Base-by-base conservation (phyloP, 805 yeast genomes). In the Crinitomyces ghanaensis region DNA sequence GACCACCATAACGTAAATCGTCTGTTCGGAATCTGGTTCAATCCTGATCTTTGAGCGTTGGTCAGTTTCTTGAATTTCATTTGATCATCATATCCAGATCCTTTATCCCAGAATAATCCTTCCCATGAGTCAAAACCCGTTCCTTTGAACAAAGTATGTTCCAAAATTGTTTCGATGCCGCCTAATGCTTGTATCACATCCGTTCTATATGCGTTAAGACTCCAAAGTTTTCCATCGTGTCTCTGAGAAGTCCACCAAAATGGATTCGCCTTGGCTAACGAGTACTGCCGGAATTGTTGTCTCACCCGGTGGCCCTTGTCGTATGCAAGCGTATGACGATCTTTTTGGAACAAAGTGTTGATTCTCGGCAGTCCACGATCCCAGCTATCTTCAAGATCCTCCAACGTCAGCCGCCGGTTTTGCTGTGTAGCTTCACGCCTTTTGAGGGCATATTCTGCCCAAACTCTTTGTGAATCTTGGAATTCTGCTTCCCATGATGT, bases 1-100 rank as follows among this genome's bases (percentile, higher is more conserved):
- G 96, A 85, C 99, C 99, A 91, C 99, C 99, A 91, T 19, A 91
- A 62, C 0, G 98, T 91, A 53, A 91, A 91, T 29, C 99, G 70
- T 54, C 99, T 77, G 53, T 91, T 91, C 3, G 99, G 99, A 49
- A 91, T 88, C 60, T 91, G 99, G 50, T 93, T 82, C 43, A 91
- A 68, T 53, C 99, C 99, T 4, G 95, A 78, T 49, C 98, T 67
- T 63, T 91, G 99, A 1, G 99, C 99, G 57, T 88, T 88, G 1
- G 99, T 91, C 45, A 91, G 68, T 53, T 88, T 91, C 56, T 86
- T 85, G 58, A 85, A 82, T 53, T 86, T 88, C 70, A 91, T 70
- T 0, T 95, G 80, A 49, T 91, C 98, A 56, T 91, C 99, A 53
- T 86, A 91, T 0, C 98, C 98, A 18, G 94, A 77, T 0, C 93